Conservation (phyloP, 2,329 filamentous ascomycete species). For the Diaporthe longicolla region DNA sequence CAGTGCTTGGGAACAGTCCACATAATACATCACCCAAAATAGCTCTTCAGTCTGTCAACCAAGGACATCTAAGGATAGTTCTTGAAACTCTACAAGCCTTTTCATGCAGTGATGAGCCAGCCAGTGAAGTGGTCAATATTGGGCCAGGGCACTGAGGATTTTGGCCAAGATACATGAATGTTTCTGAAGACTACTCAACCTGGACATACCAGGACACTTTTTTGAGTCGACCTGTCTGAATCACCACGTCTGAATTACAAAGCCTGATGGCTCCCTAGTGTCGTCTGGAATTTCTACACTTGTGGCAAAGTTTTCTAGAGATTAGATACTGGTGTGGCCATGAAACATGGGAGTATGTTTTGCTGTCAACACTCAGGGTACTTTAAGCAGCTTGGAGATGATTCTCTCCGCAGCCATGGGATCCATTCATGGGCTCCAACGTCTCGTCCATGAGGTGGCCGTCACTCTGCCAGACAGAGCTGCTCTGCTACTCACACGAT, state of each 20-base stretch:
- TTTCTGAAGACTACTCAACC: too few species aligned
- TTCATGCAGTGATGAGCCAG: background rate
- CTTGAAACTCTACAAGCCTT: background rate
- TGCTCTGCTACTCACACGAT: background rate
- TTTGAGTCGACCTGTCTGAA: background rate
- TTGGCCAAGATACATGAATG: background rate
- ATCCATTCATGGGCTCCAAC: too few species aligned
- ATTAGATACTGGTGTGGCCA: background rate
- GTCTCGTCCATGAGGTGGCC: background rate
- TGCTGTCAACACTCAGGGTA: background rate
- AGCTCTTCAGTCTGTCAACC: too few species aligned
- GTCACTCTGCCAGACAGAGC: background rate
- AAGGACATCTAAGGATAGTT: too few species aligned
- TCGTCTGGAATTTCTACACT: background rate
- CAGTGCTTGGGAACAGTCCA: background rate
- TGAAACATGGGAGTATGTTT: background rate
- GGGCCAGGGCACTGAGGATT: background rate
- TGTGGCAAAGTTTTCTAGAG: background rate
- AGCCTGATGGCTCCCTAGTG: background rate
- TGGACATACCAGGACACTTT: background rate
- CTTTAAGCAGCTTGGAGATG: background rate
- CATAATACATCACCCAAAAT: background rate
- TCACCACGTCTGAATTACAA: background rate
- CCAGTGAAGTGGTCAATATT: background rate
- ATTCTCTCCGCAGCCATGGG: background rate